Conservation (phyloP, 768 basidiomycete genomes). For the Tulasnella sp. region DNA sequence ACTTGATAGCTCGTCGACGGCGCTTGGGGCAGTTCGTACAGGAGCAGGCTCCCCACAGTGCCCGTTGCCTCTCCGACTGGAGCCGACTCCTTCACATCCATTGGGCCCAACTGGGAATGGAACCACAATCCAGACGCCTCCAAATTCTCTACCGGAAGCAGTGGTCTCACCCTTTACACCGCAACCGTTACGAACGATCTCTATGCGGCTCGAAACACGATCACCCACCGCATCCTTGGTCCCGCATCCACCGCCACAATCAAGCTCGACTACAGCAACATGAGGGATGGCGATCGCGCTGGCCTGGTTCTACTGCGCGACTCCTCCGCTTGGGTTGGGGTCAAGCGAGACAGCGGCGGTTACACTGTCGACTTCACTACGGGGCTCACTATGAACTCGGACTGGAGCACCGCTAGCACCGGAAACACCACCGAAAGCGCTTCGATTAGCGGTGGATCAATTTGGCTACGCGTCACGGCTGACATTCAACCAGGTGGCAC, state of each 20-base stretch:
- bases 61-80: conserved; percentile 5
- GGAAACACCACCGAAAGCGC: neutral
- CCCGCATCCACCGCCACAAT: conserved; percentile 24
- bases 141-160: conserved; percentile 1
- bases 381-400: neutral
- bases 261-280: conserved; percentile 15
- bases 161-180: conserved; percentile 22
- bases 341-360: neutral
- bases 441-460: neutral
- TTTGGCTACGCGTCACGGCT: neutral
- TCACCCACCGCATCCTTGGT: conserved; percentile 25
- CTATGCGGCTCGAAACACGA: conserved; percentile 25
- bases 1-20: neutral
- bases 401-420: neutral
- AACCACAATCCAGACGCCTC: neutral
- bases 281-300: conserved; percentile 14
- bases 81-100: neutral
- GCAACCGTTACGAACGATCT: conserved; percentile 23
- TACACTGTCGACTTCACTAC: neutral
- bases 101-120: conserved; percentile 24
- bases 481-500: neutral
- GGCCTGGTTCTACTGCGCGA: conserved; percentile 24
- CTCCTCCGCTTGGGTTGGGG: conserved; percentile 3
- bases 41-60: neutral
- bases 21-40: neutral